These are phyloP conservation scores for Setaria italica DNA, from an alignment of 202 grass and related monocot species.

Conservation along the genomic window DNA sequence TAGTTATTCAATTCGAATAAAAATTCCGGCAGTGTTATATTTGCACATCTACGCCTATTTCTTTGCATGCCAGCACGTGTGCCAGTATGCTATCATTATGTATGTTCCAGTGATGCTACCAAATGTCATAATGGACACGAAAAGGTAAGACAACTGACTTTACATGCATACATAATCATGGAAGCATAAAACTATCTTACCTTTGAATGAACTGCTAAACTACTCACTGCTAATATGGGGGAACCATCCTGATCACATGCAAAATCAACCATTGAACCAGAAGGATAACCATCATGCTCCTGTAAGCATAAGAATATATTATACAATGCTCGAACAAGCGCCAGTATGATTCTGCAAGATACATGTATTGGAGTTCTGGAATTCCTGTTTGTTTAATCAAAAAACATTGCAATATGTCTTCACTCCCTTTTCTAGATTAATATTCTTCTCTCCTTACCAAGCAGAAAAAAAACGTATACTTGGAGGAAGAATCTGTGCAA, in stretches of 20 bases:
- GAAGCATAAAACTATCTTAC: slow-evolving; percentile 40
- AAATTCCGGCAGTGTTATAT: background rate
- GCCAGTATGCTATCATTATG: background rate
- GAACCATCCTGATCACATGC: slow-evolving; percentile 83
- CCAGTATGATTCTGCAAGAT: background rate
- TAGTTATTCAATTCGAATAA: slow-evolving; percentile 9
- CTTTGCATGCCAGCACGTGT: background rate
- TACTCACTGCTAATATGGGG: slow-evolving; percentile 89
- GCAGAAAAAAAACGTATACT: background rate
- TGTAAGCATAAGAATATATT: slow-evolving; percentile 46
- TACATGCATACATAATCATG: slow-evolving; percentile 17
- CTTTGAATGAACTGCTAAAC: slow-evolving; percentile 94
- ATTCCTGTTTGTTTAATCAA: slow-evolving; percentile 6
- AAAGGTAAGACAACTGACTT: background rate
- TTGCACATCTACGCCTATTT: slow-evolving; percentile 18
- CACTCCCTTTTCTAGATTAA: background rate
- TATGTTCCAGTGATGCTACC: slow-evolving; percentile 10
- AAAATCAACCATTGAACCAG: slow-evolving; percentile 96
- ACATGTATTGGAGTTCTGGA: background rate
- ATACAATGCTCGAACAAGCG: background rate
- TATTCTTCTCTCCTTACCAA: background rate
- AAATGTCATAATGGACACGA: slow-evolving; percentile 14
- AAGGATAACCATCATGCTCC: slow-evolving; percentile 89
- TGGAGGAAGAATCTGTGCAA: background rate
- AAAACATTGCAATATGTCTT: background rate